Base-by-base conservation (phyloP, 1,284 basidiomycete genomes). In the Abortiporus biennis region DNA sequence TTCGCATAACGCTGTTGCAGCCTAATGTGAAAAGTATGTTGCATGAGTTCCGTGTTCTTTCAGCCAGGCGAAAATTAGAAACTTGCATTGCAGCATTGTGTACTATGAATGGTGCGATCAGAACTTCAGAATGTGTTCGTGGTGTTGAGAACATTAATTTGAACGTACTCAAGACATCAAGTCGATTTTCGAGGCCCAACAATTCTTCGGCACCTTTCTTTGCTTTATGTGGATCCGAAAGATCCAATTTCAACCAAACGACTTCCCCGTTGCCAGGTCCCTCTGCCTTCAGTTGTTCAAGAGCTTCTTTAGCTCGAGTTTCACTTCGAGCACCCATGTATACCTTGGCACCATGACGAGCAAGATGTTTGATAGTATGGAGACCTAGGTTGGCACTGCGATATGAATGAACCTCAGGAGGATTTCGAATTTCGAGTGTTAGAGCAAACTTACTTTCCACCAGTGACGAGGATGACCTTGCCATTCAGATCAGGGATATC, bases 81-180 rank as follows among this genome's bases (percentile, higher is more conserved):
- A 46, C 68, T 42, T 47, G 75, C 72, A 66, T 40, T 0, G 65
- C 73, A 46, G 75, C 76, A 47, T 79, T 77, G 48, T 76, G 72
- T 32, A 78, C 74, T 76, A 36, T 9, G 23, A 21, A 16, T 21
- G 19, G n/a, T 29, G 27, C 20, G n/a, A 29, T 29, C n/a, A 29
- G 27, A 22, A 5, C 23, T 3, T 16, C 27, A 23, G 16, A 36
- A 39, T 19, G 25, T 13, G 24, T 29, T n/a, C n/a, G n/a, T n/a
- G n/a, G n/a, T n/a, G n/a, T n/a, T n/a, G n/a, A n/a, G n/a, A n/a
- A n/a, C n/a, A n/a, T n/a, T n/a, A n/a, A n/a, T n/a, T n/a, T n/a
- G 8, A 29, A 29, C 66, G 31, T 44, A 78, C 78, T 54, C n/a
- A 79, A 56, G n/a, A 78, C 56, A 47, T 80, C 77, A 30, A 79